Base-by-base conservation (phyloP, 1,284 basidiomycete species). In the Ceraceosorus bombacis region DNA sequence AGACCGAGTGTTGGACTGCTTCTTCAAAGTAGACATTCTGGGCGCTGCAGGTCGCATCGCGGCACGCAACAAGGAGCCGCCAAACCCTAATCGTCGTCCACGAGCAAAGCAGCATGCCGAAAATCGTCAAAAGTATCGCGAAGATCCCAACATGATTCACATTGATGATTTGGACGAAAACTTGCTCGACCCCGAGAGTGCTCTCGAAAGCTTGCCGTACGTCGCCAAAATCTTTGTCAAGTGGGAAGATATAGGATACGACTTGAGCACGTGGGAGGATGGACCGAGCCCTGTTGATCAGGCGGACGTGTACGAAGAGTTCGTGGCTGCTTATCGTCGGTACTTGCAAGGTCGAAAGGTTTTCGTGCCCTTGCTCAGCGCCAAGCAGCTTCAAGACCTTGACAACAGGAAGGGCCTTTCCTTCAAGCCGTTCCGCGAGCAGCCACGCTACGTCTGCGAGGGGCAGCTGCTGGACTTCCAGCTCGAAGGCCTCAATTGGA, bases 401-500 rank as follows among this genome's bases (percentile, higher is more conserved):
- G 61, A 67, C 13, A 61, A 64, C 37, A 66, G 70, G 1, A 68
- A 71, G 6, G 63, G 60, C 3, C 65, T 66, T n/a, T 58, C 67
- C 8, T 78, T 77, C 64, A 62, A 68, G 13, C 78, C 78, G 39
- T 74, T 81, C 6, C 54, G 70, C 13, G 68, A 72, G 36, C 81
- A 82, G 66, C 81, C 81, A 0, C 65, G 69, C 15, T 81, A 79
- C 63, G 70, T 82, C 41, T 74, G 74, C 5, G 79, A 80, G 17
- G 81, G 81, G 6, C 57, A 65, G 41, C 78, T 81, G 53, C 77
- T 65, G 59, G 63, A 65, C 57, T 69, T 67, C 54, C 74, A 93
- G 86, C 82, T 94, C 36, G 86, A 91, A 55, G 93, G 94, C 5
- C 85, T 96, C 64, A 93, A 93, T 65, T 96, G 93, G 91, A 81